Evolutionary conservation across 805 yeast genomes (phyloP), one percentile per base, ranked within the genome.

Genomic region (Yamadazyma ubonensis): DNA sequence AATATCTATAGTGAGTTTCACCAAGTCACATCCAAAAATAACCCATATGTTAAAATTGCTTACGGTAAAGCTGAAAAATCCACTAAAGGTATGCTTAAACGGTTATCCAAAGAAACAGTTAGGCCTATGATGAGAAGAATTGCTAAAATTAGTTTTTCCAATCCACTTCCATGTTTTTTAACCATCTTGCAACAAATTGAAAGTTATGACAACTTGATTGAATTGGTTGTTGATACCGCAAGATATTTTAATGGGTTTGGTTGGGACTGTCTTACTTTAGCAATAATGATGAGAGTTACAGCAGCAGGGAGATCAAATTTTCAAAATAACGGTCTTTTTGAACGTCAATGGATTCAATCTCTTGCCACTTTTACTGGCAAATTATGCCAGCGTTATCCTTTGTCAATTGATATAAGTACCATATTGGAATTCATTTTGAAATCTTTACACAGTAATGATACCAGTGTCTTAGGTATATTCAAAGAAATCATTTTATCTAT

Each of bases 121-220:
- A 69, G 73, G 18, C 76, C 78, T 16, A 82, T 86, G 76, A 83
- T 83, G 76, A 71, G 89, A 45, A 70, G 78, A 33, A 64, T 91
- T 17, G 83, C 95, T 0, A 80, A 81, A 48, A 70, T 87, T 9
- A 75, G 89, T 15, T 81, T 78, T 43, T 63, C 84, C 1, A 87
- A 87, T 56, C 97, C 98, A 2, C 56, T 89, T 14, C 83, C 95
- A 2, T 78, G 89, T 10, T 76, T 90, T 31, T 63, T 76, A 16
- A 81, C 86, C 0, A 73, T 86, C 33, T 70, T 90, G 8, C 78
- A 79, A 33, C 96, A 88, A 54, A 79, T 91, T 47, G 98, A 91
- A 59, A 87, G 93, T 65, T 91, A 91, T 56, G 96, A 85, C 54
- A 91, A 91, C 54, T 75, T 91, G 46, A 84, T 83, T 32, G 80